Conservation (phyloP, 331 rosid species). For the Ulmus americana region DNA sequence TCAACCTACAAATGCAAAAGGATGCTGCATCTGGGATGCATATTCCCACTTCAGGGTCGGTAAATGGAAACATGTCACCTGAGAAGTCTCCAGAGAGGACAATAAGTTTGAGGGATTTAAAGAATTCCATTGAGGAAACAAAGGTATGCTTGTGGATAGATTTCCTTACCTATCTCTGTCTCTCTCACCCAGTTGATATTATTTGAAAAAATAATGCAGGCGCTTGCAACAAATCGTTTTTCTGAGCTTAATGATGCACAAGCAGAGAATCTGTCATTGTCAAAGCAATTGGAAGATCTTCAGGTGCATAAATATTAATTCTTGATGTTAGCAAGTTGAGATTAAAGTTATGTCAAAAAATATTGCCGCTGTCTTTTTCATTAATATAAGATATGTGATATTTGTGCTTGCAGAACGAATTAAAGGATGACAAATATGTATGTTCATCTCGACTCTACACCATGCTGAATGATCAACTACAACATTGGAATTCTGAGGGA, state of each 20-base stretch:
- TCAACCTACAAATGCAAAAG: constrained; percentile 84
- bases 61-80: constrained; percentile 78
- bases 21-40: constrained; percentile 50
- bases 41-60: constrained; percentile 38
- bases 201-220: constrained; percentile 39
- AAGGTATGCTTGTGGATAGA: constrained; percentile 40
- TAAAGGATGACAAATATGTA: constrained; percentile 76
- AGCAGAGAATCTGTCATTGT: constrained; percentile 56
- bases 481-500: constrained; percentile 78
- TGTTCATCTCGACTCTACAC: constrained; percentile 59
- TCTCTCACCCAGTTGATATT: constrained; percentile 18
- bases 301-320: constrained; percentile 49
- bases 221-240: constrained; percentile 69
- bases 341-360: constrained; percentile 16
- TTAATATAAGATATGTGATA: constrained; percentile 5
- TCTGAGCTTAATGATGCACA: constrained; percentile 74
- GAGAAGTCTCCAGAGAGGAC: constrained; percentile 66
- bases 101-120: constrained; percentile 66
- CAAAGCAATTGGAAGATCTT: constrained; percentile 71
- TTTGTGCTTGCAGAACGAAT: constrained; percentile 53
- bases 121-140: constrained; percentile 84
- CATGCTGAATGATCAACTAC: constrained; percentile 80
- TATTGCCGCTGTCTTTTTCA: constrained; percentile 1
- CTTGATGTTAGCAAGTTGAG: constrained; percentile 16
- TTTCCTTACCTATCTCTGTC: constrained; percentile 5